A percentile compares a stretch with the other conserved stretches of the same genome.
These are phyloP conservation scores for Pontederia paniculata DNA, from an alignment of 176 grass and related monocot genomes.

Conservation along the genomic window DNA sequence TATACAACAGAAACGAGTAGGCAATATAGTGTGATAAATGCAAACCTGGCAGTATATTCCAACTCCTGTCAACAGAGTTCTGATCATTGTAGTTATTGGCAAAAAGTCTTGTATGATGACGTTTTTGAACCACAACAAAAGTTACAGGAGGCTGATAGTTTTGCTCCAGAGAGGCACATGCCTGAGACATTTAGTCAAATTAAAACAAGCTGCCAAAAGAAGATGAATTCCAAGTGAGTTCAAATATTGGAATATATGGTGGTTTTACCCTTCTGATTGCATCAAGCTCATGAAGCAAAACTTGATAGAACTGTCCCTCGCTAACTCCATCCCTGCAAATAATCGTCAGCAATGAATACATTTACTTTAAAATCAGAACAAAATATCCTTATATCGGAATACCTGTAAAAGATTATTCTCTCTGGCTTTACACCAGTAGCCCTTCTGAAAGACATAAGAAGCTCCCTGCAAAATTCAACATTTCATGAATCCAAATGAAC, in stretches of 20 bases:
- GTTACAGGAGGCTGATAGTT: slow-evolving; percentile 68
- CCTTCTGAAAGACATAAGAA: slow-evolving; percentile 76
- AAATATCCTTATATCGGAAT: not conserved
- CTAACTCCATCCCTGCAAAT: slow-evolving; percentile 68
- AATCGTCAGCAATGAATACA: not conserved
- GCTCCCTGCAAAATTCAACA: slow-evolving; percentile 47
- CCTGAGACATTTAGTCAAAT: slow-evolving; percentile 33
- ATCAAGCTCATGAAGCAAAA: slow-evolving; percentile 70
- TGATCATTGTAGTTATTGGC: slow-evolving; percentile 66
- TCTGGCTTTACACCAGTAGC: slow-evolving; percentile 63
- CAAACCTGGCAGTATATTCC: slow-evolving; percentile 78
- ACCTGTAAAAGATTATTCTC: slow-evolving; percentile 83
- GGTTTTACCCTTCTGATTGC: slow-evolving; percentile 60
- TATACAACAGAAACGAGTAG: not conserved
- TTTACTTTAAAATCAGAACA: too few relatives aligned
- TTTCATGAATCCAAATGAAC: not conserved
- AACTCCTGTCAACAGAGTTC: slow-evolving; percentile 40
- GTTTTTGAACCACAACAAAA: slow-evolving; percentile 88
- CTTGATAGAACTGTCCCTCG: slow-evolving; percentile 90
- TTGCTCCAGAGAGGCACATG: slow-evolving; percentile 61
- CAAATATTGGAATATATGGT: not conserved
- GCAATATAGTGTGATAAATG: not conserved
- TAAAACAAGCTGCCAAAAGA: not conserved
- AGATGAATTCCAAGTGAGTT: not conserved
- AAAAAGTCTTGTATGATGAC: slow-evolving; percentile 84